phyloP scores from a whole-genome alignment of 208 protist species.

The Trypanosoma rangeli region DNA sequence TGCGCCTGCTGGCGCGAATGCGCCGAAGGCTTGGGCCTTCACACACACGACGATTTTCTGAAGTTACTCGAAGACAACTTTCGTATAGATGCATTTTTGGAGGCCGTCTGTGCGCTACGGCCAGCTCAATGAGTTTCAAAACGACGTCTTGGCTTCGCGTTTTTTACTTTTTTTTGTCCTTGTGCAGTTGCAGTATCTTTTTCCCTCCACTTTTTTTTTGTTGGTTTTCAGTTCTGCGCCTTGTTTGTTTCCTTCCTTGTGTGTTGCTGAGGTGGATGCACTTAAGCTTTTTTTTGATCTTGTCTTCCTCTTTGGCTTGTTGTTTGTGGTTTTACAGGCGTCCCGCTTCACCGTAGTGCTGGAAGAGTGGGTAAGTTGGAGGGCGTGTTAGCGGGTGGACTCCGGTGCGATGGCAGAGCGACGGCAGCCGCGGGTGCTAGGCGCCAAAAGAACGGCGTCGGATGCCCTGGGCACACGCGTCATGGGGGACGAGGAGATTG shows the following conservation, averaged over 20 bases:
- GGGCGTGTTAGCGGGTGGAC: not conserved
- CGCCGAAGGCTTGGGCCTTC: not conserved
- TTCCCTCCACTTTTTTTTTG: not conserved
- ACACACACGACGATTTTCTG: conserved; percentile 15
- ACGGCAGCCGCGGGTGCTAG: conserved; percentile 59
- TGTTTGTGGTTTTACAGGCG: not conserved
- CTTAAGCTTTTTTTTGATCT: too few relatives aligned
- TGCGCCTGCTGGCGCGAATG: conserved; percentile 13
- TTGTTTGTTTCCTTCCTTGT: conserved; percentile 3
- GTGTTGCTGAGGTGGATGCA: not conserved
- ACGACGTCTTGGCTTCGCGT: not conserved
- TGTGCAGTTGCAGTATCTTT: not conserved
- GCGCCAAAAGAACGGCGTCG: conserved; percentile 58
- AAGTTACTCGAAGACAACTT: conserved; percentile 12
- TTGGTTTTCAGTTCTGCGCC: not conserved
- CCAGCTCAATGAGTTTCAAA: not conserved
- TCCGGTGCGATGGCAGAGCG: conserved; percentile 23
- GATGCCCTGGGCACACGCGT: conserved; percentile 35
- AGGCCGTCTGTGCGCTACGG: not conserved
- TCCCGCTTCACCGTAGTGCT: conserved; percentile 11
- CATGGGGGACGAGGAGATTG: conserved; percentile 36
- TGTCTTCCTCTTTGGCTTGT: not conserved
- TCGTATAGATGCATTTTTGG: not conserved
- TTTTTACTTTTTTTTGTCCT: not conserved
- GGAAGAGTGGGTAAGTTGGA: conserved; percentile 9